Base-by-base conservation (phyloP, 1,284 basidiomycete species). In the Puccinia polysora region DNA sequence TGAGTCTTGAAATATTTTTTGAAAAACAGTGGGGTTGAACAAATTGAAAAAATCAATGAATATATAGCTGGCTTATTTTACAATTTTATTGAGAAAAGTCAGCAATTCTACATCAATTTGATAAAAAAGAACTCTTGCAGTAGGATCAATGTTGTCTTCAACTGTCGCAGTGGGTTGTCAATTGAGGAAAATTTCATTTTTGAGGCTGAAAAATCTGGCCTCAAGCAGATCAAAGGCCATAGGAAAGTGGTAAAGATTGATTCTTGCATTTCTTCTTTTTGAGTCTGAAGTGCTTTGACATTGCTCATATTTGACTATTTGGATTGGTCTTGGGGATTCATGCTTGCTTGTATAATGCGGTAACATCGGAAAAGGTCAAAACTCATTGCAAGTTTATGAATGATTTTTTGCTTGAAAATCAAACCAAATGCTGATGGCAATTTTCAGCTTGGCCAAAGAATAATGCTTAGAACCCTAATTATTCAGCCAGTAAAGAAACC, bases 81-180 rank as follows among this genome's bases (percentile, higher is more conserved):
- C 80, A 82, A 78, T 0, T 86, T 83, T 1, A 77, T 97, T 73
- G 84, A 86, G 76, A 83, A 85, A 68, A 55, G 74, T 69, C 38
- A 53, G 4, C 91, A 8, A 83, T 84, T 76, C 83, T 85, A 75
- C 76, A 78, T 45, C 67, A 74, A 38, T 55, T 62, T 1, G 23
- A 40, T 38, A 30, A 20, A 49, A 20, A 15, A 15, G 59, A 86
- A 85, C 2, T 86, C 88, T 50, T 84, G 87, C 65, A 93, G 90
- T 81, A 89, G 89, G 86, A 96, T 96, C 93, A 97, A 97, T 79
- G 84, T 90, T 14, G 89, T 90, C 0, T 97, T 95, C 81, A 85
- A 86, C 72, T 83, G 91, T 28, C 77, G 85, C 14, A 88, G 86
- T 86, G 53, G 88, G 4, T 84, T 83, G 32, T 83, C 75, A 58